phyloP scores from a whole-genome alignment of 2,329 filamentous ascomycete genomes.

The Pseudogymnoascus sp. region DNA sequence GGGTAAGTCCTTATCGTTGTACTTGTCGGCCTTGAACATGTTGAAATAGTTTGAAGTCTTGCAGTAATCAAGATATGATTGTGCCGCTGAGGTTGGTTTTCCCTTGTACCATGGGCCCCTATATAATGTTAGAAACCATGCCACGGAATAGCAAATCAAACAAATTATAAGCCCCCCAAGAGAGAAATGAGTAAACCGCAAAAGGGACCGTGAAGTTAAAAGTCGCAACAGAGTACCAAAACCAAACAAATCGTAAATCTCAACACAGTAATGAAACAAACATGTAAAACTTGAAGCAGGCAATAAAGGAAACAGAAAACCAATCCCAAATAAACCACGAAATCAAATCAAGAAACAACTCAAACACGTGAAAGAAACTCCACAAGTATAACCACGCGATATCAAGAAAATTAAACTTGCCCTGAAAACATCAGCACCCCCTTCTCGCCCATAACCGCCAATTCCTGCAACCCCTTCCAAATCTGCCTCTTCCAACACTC shows the following conservation, averaged over 20 bases:
- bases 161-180: background rate
- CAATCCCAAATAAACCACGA: background rate
- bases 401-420: background rate
- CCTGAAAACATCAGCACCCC: background rate
- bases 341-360: background rate
- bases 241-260: background rate
- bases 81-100: background rate
- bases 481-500: constrained; percentile 5
- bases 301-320: background rate
- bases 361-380: background rate
- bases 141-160: background rate
- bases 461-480: background rate
- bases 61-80: background rate
- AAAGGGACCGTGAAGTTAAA: background rate
- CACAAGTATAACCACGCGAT: too few relatives aligned
- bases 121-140: background rate
- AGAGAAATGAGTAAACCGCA: background rate
- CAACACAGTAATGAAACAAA: background rate
- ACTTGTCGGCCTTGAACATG: background rate
- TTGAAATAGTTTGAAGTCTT: background rate
- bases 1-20: background rate
- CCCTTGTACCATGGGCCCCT: background rate
- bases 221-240: background rate
- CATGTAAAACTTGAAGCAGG: background rate
- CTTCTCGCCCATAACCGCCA: background rate